Base-by-base conservation (phyloP, 2,329 filamentous ascomycete genomes). In the Verticillium zaregamsianum region DNA sequence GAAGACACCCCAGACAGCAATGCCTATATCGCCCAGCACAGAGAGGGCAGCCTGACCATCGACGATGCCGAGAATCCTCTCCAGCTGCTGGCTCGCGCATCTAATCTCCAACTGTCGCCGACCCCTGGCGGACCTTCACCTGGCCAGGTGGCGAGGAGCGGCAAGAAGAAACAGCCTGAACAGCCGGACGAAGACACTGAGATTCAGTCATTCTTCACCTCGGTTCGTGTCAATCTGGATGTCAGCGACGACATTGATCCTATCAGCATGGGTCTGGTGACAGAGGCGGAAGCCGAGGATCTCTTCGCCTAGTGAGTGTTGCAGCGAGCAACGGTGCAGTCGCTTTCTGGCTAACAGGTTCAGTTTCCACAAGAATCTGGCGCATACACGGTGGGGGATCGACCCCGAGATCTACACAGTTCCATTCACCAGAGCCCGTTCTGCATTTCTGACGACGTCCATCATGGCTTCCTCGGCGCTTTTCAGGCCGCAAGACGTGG, bases 1-100 rank as follows among this genome's bases (percentile, higher is more conserved):
- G 70, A 70, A 11, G 70, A 74, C 58, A 71, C 65, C 9, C 66
- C 62, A 23, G 62, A 66, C 58, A 66, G 61, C 61, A 63, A 63
- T 39, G 39, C 59, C 12, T 66, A 62, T 61, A 70, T 70, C 63
- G 70, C 68, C 55, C 65, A 62, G 32, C 64, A 59, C 9, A 61
- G 69, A 1, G 79, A 82, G 40, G 84, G 86, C 60, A 82, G 77
- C 57, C 79, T 90, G 35, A 82, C 86, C 14, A 77, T 90, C 31
- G 89, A 92, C 66, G 90, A 91, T 70, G 89, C 89, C 3, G 89
- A 92, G 69, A 92, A 92, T 64, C 89, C 89, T 0, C 76, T 92
- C 5, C 89, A 92, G 71, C 76, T 92, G 17, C 84, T 92, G 37
- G 90, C 90, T 3, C 82, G 89, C 35, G 90, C 89, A 1, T 92